phyloP scores from a whole-genome alignment of 768 basidiomycete species.

The Russula ochroleuca region DNA sequence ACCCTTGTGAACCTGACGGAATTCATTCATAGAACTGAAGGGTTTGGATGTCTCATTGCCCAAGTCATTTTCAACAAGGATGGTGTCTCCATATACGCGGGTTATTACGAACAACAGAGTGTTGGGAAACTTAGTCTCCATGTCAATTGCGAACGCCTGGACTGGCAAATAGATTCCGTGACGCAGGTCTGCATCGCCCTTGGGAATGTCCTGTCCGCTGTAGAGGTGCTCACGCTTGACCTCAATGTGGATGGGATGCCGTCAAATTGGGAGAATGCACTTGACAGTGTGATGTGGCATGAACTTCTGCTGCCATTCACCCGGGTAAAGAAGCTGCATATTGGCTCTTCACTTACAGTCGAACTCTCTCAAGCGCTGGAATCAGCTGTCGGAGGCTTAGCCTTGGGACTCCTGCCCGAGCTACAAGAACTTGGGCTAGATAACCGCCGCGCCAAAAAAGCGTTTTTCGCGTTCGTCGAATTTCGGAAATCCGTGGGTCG shows the following conservation, averaged over 20 bases:
- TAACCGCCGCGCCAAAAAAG: background rate
- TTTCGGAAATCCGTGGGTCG: background rate
- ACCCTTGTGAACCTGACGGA: background rate
- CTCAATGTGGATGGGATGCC: background rate
- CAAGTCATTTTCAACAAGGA: background rate
- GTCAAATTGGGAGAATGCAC: background rate
- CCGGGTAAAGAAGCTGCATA: background rate
- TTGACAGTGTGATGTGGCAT: background rate
- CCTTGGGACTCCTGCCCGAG: background rate
- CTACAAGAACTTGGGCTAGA: background rate
- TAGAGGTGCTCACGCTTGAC: background rate
- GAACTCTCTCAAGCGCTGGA: background rate
- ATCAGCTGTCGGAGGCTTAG: background rate
- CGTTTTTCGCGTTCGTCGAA: background rate
- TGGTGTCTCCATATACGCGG: background rate
- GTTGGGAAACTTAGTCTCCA: background rate
- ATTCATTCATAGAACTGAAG: background rate
- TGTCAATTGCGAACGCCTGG: background rate
- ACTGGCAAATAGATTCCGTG: background rate
- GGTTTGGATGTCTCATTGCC: background rate
- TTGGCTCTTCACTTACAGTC: background rate
- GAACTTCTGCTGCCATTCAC: background rate
- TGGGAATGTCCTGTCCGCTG: background rate
- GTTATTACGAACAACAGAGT: background rate
- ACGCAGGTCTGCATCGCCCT: background rate